phyloP scores from a whole-genome alignment of 352 stramenopile genomes.

The Peronospora tabacina region DNA sequence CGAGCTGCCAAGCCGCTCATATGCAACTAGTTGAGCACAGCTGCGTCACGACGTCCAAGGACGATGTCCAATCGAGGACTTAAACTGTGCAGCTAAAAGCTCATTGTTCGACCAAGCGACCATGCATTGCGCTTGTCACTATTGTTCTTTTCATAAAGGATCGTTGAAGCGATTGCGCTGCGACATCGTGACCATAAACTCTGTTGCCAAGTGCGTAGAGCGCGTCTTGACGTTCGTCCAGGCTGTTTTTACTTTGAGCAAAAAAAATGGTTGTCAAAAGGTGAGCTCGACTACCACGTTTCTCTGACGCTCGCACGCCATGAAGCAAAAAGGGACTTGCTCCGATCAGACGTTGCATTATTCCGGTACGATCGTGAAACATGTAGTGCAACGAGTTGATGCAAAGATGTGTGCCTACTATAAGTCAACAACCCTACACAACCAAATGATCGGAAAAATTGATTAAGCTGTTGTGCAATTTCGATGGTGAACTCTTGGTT shows the following conservation, averaged over 20 bases:
- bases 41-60: slow-evolving; percentile 8
- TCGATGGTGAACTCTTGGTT: slow-evolving; percentile 18
- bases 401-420: slow-evolving; percentile 15
- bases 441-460: slow-evolving; percentile 22
- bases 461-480: slow-evolving; percentile 22
- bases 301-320: slow-evolving; percentile 22
- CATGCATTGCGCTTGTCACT: slow-evolving; percentile 9
- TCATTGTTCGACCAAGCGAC: slow-evolving; percentile 14
- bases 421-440: slow-evolving; percentile 17
- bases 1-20: slow-evolving; percentile 16
- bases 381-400: slow-evolving; percentile 17
- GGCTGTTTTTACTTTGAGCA: no score
- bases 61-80: slow-evolving; percentile 15
- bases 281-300: slow-evolving; percentile 6
- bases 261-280: slow-evolving; percentile 18
- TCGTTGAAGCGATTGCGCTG: slow-evolving; percentile 17
- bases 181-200: not conserved
- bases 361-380: slow-evolving; percentile 3
- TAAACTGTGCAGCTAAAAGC: not conserved
- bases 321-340: slow-evolving; percentile 14
- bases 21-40: slow-evolving; percentile 2
- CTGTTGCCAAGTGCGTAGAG: no score
- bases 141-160: slow-evolving; percentile 6
- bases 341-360: slow-evolving; percentile 1
- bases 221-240: not conserved